Evolutionary conservation across 1,139 yeast species (phyloP).

Genomic region (Candida sp.): DNA sequence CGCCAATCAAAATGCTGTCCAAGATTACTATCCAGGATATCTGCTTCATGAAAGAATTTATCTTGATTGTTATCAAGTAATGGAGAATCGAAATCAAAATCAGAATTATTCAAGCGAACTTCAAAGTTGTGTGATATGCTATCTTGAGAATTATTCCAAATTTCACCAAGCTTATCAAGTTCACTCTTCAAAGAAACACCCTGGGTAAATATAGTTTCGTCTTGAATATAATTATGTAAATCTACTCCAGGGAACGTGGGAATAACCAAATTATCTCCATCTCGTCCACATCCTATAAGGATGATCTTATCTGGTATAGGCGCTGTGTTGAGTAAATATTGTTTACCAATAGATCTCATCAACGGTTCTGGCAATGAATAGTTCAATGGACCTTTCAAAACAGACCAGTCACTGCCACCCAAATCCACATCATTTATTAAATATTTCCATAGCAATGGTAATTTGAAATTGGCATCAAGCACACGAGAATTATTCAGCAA

Average conservation of each 20-base stretch:
- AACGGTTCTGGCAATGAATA: constrained; percentile 7
- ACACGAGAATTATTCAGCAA: neutral
- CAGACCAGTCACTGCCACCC: neutral
- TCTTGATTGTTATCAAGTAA: constrained; percentile 12
- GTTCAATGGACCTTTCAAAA: constrained; percentile 4
- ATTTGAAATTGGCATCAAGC: neutral
- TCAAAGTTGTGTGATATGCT: too few relatives aligned
- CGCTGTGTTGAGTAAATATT: constrained; percentile 10
- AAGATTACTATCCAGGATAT: constrained; percentile 1
- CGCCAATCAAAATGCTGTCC: constrained; percentile 37
- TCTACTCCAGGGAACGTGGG: constrained; percentile 3
- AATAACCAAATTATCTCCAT: constrained; percentile 4
- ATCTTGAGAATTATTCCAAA: neutral
- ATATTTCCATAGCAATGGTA: neutral
- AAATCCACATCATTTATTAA: neutral
- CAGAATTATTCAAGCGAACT: neutral
- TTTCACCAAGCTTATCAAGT: neutral
- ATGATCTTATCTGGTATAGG: constrained; percentile 13
- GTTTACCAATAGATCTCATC: constrained; percentile 8
- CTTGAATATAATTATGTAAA: neutral
- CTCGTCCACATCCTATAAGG: constrained; percentile 12
- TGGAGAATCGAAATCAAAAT: neutral
- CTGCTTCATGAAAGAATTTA: constrained; percentile 18
- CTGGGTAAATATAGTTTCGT: neutral
- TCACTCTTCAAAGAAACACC: neutral